Base-by-base conservation (phyloP, 805 yeast genomes). In the Pichia californica region DNA sequence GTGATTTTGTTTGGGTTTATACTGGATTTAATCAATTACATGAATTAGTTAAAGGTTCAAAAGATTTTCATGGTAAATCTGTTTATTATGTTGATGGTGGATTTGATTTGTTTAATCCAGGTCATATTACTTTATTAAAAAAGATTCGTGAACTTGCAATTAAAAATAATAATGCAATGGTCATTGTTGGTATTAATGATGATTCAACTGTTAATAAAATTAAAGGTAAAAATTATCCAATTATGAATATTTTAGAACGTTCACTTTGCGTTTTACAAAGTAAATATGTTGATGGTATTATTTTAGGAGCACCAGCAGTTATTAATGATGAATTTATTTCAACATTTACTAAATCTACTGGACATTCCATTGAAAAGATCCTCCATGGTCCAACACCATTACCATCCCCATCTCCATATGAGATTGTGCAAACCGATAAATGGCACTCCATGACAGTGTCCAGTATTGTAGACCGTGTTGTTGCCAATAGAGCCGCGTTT, bases 51-150 rank as follows among this genome's bases (percentile, higher is more conserved):
- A 52, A 54, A 31, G 51, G 51, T 7, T 20, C 14, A 16, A 1
- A 13, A 7, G 26, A 35, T 16, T 16, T 26, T 11, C 21, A 32
- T 7, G 59, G 63, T 7, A 34, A 47, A 11, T 45, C 37, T 3
- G 34, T 44, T 3, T 48, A 47, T 43, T 87, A 83, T 56, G 72
- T 87, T 15, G 83, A 79, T 51, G 98, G 97, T 11, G 83, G 84
- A 1, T 93, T 89, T 66, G 99, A 93, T 62, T 70, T 93, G 43
- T 89, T 93, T 66, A 88, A 88, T 61, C 88, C 95, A 18, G 97
- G 95, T 18, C 97, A 93, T 60, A 86, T 91, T 45, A 83, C 80
- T 52, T 82, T 82, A 9, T 68, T 91, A 48, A 67, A 73, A 45
- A 58, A 67, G 14, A 72, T 83, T 19, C 58, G 69, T 27, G 61